Evolutionary conservation across 257 asterid genomes (phyloP).

Genomic region (Solanum bulbocastanum): DNA sequence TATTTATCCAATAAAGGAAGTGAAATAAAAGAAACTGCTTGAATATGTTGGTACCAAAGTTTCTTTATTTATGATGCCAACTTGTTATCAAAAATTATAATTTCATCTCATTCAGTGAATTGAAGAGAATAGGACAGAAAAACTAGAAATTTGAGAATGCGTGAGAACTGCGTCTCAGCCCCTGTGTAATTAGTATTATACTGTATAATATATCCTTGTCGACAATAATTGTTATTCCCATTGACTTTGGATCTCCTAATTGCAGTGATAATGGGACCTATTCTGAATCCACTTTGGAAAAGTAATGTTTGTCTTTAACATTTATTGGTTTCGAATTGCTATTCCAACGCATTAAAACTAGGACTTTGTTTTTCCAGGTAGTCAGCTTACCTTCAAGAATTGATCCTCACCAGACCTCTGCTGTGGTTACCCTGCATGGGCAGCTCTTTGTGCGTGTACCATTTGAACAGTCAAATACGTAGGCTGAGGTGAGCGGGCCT

Average conservation of each 20-base stretch:
- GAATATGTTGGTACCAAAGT: background rate
- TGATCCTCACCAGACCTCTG: constrained; percentile 95
- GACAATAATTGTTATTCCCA: background rate
- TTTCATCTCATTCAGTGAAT: background rate
- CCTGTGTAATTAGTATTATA: background rate
- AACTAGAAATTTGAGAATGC: background rate
- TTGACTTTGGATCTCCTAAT: background rate
- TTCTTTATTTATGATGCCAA: background rate
- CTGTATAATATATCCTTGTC: background rate
- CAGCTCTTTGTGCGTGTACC: constrained; percentile 93
- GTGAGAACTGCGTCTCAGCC: background rate
- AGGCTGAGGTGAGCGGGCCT: background rate
- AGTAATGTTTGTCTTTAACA: background rate
- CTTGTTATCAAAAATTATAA: background rate
- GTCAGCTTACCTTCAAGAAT: constrained; percentile 82
- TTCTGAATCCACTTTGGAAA: background rate
- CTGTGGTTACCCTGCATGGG: constrained; percentile 87
- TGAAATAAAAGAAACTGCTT: background rate
- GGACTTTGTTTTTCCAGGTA: constrained; percentile 34
- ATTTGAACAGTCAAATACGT: constrained; percentile 57
- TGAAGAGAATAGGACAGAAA: background rate
- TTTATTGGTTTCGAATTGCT: background rate
- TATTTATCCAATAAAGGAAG: background rate
- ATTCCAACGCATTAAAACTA: background rate
- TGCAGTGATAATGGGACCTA: background rate